Conservation (phyloP, 371 early-diverging fungal species). For the Rhizomucor miehei region DNA sequence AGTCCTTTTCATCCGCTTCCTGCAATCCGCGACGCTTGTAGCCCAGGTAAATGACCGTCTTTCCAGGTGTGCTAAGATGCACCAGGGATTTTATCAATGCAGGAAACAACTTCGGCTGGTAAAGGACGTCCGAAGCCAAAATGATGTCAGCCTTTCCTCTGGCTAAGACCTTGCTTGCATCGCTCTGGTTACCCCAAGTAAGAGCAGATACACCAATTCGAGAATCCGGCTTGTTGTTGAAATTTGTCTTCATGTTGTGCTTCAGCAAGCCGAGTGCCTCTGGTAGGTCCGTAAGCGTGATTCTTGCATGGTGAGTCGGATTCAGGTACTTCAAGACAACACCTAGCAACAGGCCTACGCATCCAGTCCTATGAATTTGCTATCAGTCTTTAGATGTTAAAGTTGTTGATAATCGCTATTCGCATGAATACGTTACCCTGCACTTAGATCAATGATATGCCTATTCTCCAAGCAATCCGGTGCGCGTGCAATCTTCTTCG, state of each 20-base stretch:
- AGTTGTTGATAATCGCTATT: neutral
- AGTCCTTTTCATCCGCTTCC: conserved; percentile 32
- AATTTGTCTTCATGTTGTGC: conserved; percentile 27
- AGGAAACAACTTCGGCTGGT: conserved; percentile 39
- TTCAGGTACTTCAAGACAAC: conserved; percentile 18
- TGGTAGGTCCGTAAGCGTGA: conserved; percentile 39
- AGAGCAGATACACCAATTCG: conserved; percentile 21
- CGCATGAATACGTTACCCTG: conserved; percentile 37
- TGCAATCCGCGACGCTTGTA: conserved; percentile 53
- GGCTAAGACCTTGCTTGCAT: conserved; percentile 9
- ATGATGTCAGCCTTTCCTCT: conserved; percentile 36
- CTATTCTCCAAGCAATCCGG: conserved; percentile 24
- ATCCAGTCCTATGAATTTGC: conserved; percentile 31
- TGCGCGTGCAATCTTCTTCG: conserved; percentile 22
- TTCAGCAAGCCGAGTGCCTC: conserved; percentile 37
- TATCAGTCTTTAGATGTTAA: neutral
- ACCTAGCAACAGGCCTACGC: conserved; percentile 36
- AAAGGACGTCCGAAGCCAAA: conserved; percentile 58
- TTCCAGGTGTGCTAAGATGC: conserved; percentile 28
- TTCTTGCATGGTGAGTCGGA: neutral
- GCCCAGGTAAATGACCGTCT: conserved; percentile 47
- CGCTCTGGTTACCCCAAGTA: conserved; percentile 26
- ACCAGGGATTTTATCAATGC: conserved; percentile 40
- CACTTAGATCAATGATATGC: conserved; percentile 46
- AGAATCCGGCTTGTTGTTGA: conserved; percentile 6